A percentile compares a stretch with the other conserved stretches of the same genome.
These are phyloP conservation scores for Rhizopus stolonifer DNA, from an alignment of 371 early-diverging fungal species.

Conservation along the genomic window DNA sequence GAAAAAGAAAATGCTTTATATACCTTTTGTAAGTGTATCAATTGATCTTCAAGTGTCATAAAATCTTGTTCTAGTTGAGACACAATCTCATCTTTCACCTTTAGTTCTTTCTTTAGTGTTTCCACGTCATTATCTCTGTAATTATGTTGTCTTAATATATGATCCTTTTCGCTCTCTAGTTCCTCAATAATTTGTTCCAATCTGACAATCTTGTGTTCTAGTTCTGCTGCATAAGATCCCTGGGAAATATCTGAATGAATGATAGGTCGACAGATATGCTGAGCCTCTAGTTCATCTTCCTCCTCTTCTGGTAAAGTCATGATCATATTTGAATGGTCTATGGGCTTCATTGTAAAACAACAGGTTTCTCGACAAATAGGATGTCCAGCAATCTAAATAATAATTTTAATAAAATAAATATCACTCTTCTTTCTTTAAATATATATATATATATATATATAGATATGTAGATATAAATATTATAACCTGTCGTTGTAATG, in stretches of 20 bases:
- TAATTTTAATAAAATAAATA: neutral
- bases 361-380: slow-evolving; percentile 49
- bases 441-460: no score
- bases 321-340: slow-evolving; percentile 47
- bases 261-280: slow-evolving; percentile 54
- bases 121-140: slow-evolving; percentile 48
- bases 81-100: slow-evolving; percentile 50
- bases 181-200: slow-evolving; percentile 46
- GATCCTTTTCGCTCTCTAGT: slow-evolving; percentile 44
- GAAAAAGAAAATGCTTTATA: neutral
- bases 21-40: slow-evolving; percentile 48
- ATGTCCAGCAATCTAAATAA: slow-evolving; percentile 40
- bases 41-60: slow-evolving; percentile 44
- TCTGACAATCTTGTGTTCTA: slow-evolving; percentile 41
- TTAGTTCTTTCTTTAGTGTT: slow-evolving; percentile 47
- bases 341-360: slow-evolving; percentile 45
- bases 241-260: slow-evolving; percentile 49
- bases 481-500: slow-evolving; percentile 51
- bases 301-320: slow-evolving; percentile 43
- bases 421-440: neutral
- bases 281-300: slow-evolving; percentile 39
- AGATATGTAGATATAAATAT: no score
- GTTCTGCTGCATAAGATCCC: slow-evolving; percentile 44
- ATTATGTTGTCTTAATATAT: slow-evolving; percentile 27
- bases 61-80: slow-evolving; percentile 53